phyloP scores from a whole-genome alignment of 768 basidiomycete genomes.

The Kockovaella imperatae region DNA sequence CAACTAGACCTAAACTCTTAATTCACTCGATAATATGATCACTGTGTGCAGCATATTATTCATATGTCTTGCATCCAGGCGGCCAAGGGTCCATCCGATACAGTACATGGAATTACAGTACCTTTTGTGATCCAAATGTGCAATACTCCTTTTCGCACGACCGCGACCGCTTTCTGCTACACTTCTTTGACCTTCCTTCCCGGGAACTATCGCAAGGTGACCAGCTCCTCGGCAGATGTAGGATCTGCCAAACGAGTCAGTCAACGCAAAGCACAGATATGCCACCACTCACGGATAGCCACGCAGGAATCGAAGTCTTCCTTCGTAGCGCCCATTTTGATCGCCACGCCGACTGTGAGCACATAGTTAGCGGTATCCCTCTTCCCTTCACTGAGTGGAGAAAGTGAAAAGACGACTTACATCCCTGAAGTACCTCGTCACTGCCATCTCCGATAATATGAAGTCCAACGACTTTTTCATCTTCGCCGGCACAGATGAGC shows the following conservation, averaged over 20 bases:
- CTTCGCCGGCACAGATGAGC: conserved; percentile 72
- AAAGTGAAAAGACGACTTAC: conserved; percentile 43
- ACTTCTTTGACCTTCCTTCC: too few species aligned
- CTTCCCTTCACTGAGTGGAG: neutral
- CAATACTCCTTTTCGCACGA: too few species aligned
- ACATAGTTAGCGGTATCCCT: neutral
- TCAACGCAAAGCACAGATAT: neutral
- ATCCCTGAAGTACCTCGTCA: conserved; percentile 93
- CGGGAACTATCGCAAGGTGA: conserved; percentile 42
- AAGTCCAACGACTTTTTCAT: conserved; percentile 92
- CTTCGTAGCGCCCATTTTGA: conserved; percentile 74
- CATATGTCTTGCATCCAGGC: too few species aligned
- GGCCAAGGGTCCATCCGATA: too few species aligned
- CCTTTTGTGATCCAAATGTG: too few species aligned
- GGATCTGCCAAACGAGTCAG: conserved; percentile 27
- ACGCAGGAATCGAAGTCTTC: conserved; percentile 42
- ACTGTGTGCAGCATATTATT: too few species aligned
- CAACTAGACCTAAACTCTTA: too few species aligned
- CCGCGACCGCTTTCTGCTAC: too few species aligned
- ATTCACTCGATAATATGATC: too few species aligned
- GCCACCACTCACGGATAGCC: conserved; percentile 43
- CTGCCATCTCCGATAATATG: conserved; percentile 87
- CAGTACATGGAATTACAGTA: too few species aligned
- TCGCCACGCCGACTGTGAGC: conserved; percentile 63
- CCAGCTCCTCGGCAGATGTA: conserved; percentile 44